A percentile compares a stretch with the other conserved stretches of the same genome.
phyloP scores from a whole-genome alignment of 352 stramenopile species.

The Globisporangium parvum region DNA sequence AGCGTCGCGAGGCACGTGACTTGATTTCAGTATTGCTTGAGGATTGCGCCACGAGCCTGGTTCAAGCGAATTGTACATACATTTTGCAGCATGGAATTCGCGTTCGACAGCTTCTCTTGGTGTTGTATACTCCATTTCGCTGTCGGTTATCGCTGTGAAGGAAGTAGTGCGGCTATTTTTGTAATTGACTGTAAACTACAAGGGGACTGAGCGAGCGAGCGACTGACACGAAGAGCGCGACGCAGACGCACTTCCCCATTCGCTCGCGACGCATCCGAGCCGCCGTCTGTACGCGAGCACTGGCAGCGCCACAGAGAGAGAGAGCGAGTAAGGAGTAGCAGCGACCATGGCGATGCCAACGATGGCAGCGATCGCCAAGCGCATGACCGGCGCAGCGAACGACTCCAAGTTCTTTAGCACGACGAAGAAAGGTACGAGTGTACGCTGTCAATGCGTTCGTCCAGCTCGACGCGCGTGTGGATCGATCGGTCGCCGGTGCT shows the following conservation, averaged over 20 bases:
- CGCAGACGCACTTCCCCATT: not conserved
- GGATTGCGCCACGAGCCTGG: no score
- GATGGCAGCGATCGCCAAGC: constrained; percentile 85
- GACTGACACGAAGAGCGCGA: not conserved
- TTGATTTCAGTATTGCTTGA: no score
- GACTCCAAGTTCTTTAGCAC: constrained; percentile 99
- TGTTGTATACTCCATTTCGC: no score
- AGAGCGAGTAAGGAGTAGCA: not conserved
- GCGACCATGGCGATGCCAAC: constrained; percentile 74
- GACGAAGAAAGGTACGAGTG: constrained; percentile 94
- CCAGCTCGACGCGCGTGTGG: not conserved
- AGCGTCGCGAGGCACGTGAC: no score
- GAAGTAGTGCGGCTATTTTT: no score
- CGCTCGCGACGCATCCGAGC: no score
- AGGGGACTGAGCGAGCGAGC: no score
- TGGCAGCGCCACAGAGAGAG: not conserved
- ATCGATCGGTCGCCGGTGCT: not conserved
- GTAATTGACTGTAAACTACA: no score
- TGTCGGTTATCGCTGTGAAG: no score
- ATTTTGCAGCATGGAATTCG: no score
- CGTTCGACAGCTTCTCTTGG: no score
- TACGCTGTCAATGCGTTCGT: not conserved
- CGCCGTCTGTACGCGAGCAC: not conserved
- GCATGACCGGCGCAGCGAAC: constrained; percentile 87
- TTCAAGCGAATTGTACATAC: no score